These are phyloP conservation scores for Suillus subalutaceus DNA, from an alignment of 768 basidiomycete genomes.

Conservation along the genomic window DNA sequence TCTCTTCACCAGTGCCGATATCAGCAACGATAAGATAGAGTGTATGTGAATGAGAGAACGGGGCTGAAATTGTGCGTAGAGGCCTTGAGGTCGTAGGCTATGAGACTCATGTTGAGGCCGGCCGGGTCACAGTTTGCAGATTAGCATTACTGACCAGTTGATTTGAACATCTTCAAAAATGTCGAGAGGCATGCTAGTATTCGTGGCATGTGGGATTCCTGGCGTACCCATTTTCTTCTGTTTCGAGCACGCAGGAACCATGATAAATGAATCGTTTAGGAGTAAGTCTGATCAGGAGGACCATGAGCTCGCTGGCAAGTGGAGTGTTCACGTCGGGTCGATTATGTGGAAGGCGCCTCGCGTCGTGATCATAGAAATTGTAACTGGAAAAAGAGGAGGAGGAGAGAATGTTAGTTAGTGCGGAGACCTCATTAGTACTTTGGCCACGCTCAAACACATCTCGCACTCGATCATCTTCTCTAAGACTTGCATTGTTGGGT, in stretches of 20 bases:
- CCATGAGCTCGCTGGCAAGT: neutral
- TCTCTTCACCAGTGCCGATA: too few species aligned
- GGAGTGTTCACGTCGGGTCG: neutral
- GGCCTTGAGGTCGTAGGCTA: too few species aligned
- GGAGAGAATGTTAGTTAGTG: neutral
- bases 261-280: too few species aligned
- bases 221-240: neutral
- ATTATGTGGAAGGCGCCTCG: neutral
- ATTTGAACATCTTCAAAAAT: too few species aligned
- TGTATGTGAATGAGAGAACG: too few species aligned
- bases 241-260: neutral
- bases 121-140: too few species aligned
- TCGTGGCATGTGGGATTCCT: neutral
- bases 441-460: neutral
- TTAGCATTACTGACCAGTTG: too few species aligned
- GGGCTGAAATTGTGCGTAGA: too few species aligned
- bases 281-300: neutral
- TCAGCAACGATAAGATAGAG: too few species aligned
- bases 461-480: too few species aligned
- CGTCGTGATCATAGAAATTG: neutral
- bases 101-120: too few species aligned
- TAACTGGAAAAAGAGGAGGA: neutral
- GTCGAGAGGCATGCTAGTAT: too few species aligned
- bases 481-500: neutral
- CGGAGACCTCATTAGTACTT: neutral